Conservation (phyloP, 2,329 filamentous ascomycete genomes). For the Fusarium caatingaense region DNA sequence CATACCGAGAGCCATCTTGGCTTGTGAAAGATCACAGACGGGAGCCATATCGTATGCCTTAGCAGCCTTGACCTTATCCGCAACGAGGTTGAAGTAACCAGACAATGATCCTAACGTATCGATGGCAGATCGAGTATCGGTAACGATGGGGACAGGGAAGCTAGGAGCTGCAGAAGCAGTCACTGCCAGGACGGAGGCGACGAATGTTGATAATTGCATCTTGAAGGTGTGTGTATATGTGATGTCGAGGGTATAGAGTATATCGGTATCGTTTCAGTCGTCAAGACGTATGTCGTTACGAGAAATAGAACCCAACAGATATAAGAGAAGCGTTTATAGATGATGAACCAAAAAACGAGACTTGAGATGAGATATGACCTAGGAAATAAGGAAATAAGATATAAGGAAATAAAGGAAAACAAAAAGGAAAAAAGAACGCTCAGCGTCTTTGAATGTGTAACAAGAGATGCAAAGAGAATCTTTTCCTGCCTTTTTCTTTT, state of each 20-base stretch:
- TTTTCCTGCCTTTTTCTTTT: constrained; percentile 36
- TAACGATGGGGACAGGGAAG: constrained; percentile 52
- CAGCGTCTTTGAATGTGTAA: constrained; percentile 36
- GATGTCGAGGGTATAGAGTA: constrained; percentile 4
- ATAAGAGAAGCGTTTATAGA: constrained; percentile 23
- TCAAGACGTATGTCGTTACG: constrained; percentile 27
- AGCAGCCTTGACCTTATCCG: constrained; percentile 63
- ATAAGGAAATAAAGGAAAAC: constrained; percentile 34
- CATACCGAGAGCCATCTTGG: constrained; percentile 63
- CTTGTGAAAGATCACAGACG: constrained; percentile 65
- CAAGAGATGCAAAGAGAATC: constrained; percentile 37
- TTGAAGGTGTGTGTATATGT: constrained; percentile 40
- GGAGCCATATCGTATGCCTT: constrained; percentile 57
- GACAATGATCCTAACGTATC: constrained; percentile 62
- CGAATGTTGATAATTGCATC: constrained; percentile 64
- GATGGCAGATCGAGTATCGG: constrained; percentile 52
- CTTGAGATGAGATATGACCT: constrained; percentile 26
- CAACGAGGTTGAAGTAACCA: constrained; percentile 71
- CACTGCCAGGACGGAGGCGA: constrained; percentile 58
- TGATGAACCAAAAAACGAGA: constrained; percentile 20
- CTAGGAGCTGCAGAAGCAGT: constrained; percentile 61
- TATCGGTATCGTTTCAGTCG: constrained; percentile 29
- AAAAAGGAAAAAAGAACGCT: constrained; percentile 33
- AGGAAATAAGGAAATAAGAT: constrained; percentile 43
- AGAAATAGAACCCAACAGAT: constrained; percentile 27